Percentiles rank a stretch among this genome's conserved stretches.
phyloP scores from a whole-genome alignment of 768 basidiomycete genomes.

The Termitomyces sp. region DNA sequence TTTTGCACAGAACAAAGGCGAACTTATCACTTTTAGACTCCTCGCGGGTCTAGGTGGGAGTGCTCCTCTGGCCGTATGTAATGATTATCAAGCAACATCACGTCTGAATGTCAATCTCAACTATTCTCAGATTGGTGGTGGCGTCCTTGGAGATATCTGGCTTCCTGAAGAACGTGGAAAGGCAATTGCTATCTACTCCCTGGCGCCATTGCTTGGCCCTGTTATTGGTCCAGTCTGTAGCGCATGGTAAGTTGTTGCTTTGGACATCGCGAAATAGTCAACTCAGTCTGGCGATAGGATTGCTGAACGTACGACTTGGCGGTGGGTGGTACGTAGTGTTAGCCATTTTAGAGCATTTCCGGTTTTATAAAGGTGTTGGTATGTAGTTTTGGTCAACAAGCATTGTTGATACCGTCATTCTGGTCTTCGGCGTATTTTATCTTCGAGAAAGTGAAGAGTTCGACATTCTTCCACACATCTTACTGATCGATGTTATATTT shows the following conservation, averaged over 20 bases:
- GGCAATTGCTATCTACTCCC: conserved; percentile 58
- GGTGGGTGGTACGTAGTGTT: conserved; percentile 68
- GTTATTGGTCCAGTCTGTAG: conserved; percentile 60
- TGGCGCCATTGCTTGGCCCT: conserved; percentile 63
- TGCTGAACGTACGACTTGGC: conserved; percentile 58
- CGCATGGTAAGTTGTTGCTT: conserved; percentile 37
- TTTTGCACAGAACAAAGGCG: conserved; percentile 51
- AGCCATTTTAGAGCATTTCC: too few species aligned
- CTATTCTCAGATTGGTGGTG: conserved; percentile 47
- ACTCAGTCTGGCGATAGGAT: conserved; percentile 29
- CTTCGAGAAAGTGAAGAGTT: conserved; percentile 54
- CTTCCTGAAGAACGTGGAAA: conserved; percentile 54
- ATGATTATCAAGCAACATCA: conserved; percentile 28
- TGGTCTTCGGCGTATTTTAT: conserved; percentile 48
- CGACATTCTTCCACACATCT: neutral
- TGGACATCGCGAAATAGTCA: neutral
- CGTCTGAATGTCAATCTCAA: neutral
- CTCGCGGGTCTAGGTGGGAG: conserved; percentile 69
- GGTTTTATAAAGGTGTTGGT: too few species aligned
- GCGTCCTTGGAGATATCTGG: conserved; percentile 62
- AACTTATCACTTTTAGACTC: conserved; percentile 66
- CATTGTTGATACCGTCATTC: conserved; percentile 50
- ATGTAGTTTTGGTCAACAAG: conserved; percentile 66
- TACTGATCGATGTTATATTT: conserved; percentile 8
- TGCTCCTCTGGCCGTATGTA: conserved; percentile 55